Evolutionary conservation across 805 yeast genomes (phyloP), one percentile per base, ranked within the genome.

Genomic region (Ogataea saltuana): DNA sequence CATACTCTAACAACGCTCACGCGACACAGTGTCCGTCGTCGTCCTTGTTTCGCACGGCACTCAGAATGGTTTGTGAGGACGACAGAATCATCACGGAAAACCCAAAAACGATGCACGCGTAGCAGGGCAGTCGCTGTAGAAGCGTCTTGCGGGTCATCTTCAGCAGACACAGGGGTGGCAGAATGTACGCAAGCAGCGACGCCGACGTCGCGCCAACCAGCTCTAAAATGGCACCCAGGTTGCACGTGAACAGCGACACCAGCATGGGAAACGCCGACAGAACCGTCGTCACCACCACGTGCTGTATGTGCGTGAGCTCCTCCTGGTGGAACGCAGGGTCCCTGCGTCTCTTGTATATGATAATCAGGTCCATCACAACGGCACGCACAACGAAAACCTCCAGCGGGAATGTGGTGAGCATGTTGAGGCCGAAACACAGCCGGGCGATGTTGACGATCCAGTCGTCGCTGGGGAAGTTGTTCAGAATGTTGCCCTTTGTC

Each of bases 131-230:
- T 39, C 76, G 80, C 44, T 78, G 75, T 34, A 49, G 45, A 31
- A 44, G 45, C 32, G 69, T 49, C 53, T 71, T 78, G 47, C 54
- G 67, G 0, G 88, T 76, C 55, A 90, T 73, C 49, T 83, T 80
- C 48, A 88, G 62, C 55, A 75, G 85, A 55, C 97, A 90, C 60
- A 83, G 61, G 3, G 97, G 96, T 0, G 98, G 98, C 13, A 90
- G 67, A 17, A 90, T 88, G 60, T 87, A 90, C 0, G 98, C 97
- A 84, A 91, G 83, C 28, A 86, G 70, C 15, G 95, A 88, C 0
- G 97, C 97, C 0, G 96, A 85, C 0, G 96, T 85, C 0, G 97
- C 90, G 2, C 98, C 98, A 23, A 88, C 89, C 3, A 90, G 71
- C 59, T 91, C 97, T 30, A 90, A 70, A 21, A 91, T 83, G 10